Percentiles rank a stretch among this genome's conserved stretches.
These are phyloP conservation scores for Linum trigynum DNA, from an alignment of 345 rosid species.

Conservation along the genomic window DNA sequence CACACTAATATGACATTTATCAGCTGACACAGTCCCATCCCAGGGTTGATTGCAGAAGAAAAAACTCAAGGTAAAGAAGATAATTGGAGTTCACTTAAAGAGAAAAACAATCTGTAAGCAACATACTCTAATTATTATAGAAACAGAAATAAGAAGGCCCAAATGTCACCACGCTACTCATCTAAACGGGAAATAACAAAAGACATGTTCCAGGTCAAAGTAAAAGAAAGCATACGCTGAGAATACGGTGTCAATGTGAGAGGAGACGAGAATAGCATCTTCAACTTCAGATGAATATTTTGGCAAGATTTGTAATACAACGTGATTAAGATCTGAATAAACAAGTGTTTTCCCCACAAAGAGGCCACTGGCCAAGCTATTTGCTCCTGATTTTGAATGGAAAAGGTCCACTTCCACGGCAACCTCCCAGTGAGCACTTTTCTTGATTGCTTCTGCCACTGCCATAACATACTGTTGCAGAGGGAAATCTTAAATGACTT, in stretches of 20 bases:
- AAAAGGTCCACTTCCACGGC: conserved; percentile 75
- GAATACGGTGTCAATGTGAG: conserved; percentile 90
- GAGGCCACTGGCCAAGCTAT: conserved; percentile 48
- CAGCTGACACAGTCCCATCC: background rate
- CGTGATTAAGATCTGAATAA: conserved; percentile 73
- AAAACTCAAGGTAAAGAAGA: background rate
- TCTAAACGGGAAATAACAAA: background rate
- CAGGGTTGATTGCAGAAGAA: too few relatives aligned
- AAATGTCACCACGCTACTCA: background rate
- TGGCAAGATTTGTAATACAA: conserved; percentile 63
- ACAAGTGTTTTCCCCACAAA: conserved; percentile 71
- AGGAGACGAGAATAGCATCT: conserved; percentile 80
- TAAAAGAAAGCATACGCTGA: conserved; percentile 53
- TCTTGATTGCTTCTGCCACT: conserved; percentile 45
- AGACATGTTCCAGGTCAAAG: conserved; percentile 8
- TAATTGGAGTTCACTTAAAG: background rate
- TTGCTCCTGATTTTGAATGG: conserved; percentile 56
- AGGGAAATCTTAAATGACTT: conserved; percentile 18
- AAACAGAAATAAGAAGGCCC: background rate
- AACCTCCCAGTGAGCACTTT: conserved; percentile 72
- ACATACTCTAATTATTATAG: background rate
- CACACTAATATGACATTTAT: background rate
- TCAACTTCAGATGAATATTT: conserved; percentile 63
- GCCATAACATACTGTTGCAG: conserved; percentile 66
- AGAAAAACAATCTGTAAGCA: background rate